Evolutionary conservation across 2,329 filamentous ascomycete species (phyloP).

Genomic region (Dendrostoma leiphaemia): DNA sequence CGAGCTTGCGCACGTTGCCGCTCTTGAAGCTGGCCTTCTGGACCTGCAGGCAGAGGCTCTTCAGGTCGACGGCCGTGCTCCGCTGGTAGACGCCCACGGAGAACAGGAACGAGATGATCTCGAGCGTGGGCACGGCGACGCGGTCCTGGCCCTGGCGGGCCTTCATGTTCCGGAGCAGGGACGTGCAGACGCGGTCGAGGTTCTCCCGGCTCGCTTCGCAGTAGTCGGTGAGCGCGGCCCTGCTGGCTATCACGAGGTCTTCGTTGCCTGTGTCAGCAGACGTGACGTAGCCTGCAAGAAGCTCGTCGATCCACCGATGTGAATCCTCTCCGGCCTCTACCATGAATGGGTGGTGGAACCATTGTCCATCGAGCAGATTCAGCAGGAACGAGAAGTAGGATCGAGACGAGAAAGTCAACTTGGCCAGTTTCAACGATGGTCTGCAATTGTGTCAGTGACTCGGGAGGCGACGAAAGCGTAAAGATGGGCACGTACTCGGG

Average conservation of each 20-base stretch:
- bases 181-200: conserved; percentile 44
- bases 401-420: conserved; percentile 54
- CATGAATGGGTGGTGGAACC: conserved; percentile 36
- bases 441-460: conserved; percentile 26
- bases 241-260: conserved; percentile 67
- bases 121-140: conserved; percentile 71
- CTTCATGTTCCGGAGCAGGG: conserved; percentile 54
- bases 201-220: conserved; percentile 41
- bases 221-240: conserved; percentile 60
- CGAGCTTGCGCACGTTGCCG: conserved; percentile 76
- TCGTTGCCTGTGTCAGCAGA: conserved; percentile 79
- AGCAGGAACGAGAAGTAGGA: conserved; percentile 58
- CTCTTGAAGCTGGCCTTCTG: conserved; percentile 83
- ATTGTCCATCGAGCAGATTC: conserved; percentile 36
- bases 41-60: conserved; percentile 64
- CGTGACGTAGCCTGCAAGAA: conserved; percentile 67
- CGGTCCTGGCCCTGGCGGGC: conserved; percentile 61
- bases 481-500: conserved; percentile 38
- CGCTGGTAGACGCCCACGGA: conserved; percentile 54
- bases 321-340: conserved; percentile 31
- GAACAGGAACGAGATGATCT: conserved; percentile 75
- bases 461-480: too few relatives aligned
- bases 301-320: conserved; percentile 43
- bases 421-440: conserved; percentile 31
- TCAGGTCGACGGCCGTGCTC: conserved; percentile 40